A percentile compares a stretch with the other conserved stretches of the same genome.
These are phyloP conservation scores for Fusarium secorum DNA, from an alignment of 2,329 filamentous ascomycete genomes.

Conservation along the genomic window DNA sequence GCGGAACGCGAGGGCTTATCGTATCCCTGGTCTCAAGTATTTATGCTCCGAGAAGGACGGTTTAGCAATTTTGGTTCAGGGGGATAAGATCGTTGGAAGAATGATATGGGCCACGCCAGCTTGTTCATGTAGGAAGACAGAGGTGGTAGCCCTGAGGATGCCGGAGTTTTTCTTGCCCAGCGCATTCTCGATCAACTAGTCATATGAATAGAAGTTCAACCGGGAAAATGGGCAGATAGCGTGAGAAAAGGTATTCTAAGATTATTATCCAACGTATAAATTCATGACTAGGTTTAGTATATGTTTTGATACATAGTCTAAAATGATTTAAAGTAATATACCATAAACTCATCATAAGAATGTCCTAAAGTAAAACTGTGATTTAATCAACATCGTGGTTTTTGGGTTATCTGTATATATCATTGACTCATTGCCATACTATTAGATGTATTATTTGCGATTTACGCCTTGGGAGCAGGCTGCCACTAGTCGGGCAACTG, in stretches of 20 bases:
- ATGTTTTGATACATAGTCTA: neutral
- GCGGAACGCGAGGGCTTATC: neutral
- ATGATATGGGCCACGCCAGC: neutral
- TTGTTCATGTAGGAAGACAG: neutral
- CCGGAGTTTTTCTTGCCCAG: neutral
- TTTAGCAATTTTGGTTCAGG: neutral
- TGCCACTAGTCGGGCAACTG: too few species aligned
- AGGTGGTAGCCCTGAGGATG: neutral
- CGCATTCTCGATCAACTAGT: neutral
- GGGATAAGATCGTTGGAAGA: neutral
- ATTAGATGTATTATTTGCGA: too few species aligned
- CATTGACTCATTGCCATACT: too few species aligned
- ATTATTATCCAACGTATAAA: fast-evolving
- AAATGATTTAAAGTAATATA: too few species aligned
- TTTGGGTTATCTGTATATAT: too few species aligned
- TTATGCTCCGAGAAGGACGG: neutral
- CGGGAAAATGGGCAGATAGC: neutral
- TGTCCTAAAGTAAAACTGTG: fast-evolving
- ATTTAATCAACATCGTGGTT: fast-evolving
- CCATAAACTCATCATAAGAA: neutral
- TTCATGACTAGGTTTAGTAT: neutral
- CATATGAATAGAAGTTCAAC: fast-evolving
- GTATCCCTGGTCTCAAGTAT: neutral
- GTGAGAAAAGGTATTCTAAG: too few species aligned
- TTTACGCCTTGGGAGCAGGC: too few species aligned